Evolutionary conservation across 176 grass and related monocot species (phyloP), one percentile per base, ranked within the genome.

Genomic region (Juncus inflexus): DNA sequence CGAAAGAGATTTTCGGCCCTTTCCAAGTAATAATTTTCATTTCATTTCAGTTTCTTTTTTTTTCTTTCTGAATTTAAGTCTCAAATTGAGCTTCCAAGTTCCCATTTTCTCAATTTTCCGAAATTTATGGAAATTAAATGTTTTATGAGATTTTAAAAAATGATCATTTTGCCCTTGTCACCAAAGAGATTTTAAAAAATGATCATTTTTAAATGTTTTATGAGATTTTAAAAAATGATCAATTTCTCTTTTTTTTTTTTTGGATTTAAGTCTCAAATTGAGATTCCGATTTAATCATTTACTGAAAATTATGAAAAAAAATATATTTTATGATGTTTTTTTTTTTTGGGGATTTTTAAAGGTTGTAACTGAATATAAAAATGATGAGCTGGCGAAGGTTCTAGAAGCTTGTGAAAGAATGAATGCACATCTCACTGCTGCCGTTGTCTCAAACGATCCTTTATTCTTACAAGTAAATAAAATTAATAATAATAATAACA

Each of bases 351-450:
- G n/a, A n/a, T n/a, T n/a, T n/a, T n/a, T n/a, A n/a, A n/a, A n/a
- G 94, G 84, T 99, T 38, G 78, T 99, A 62, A 90, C 88, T 12
- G 73, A 89, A 55, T 99, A 99, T 60, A 92, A 76, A 15, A 72
- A 84, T 12, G 74, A 89, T 73, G 72, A 92, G 54, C 83, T 99
- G 51, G 76, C 73, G 1, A 63, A 82, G 55, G 94, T 99, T 59
- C 77, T 99, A 67, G 85, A 92, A 77, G 83, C 83, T 39, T 92
- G 77, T 42, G 88, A 92, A 78, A 89, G 83, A 61, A 92, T 89
- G 88, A 84, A 92, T 47, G 88, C 88, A 0, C 88, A 92, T 86
- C 83, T 99, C 53, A 92, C 94, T 4, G 88, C 94, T 75, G 94
- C 94, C 2, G 85, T 99, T 62, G 88, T 99, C 70, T 99, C 94